Conservation (phyloP, 2,329 filamentous ascomycete genomes). For the Aspergillus proliferans region DNA sequence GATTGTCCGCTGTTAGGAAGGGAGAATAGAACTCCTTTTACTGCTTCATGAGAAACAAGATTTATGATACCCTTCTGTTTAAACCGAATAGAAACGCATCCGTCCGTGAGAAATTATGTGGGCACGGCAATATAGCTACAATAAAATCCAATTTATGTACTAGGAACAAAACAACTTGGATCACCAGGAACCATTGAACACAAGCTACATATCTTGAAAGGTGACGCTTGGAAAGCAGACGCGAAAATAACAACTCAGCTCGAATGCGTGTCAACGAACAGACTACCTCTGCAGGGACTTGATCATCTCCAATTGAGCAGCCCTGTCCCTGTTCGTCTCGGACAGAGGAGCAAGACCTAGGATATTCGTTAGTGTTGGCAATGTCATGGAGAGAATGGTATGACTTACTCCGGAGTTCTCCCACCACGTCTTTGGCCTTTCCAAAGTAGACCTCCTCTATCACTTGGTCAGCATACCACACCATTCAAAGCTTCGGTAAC, state of each 20-base stretch:
- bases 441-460: slow-evolving; percentile 95
- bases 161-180: neutral
- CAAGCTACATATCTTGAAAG: neutral
- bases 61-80: neutral
- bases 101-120: neutral
- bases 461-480: slow-evolving; percentile 4
- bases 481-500: slow-evolving; percentile 1
- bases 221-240: neutral
- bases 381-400: too few relatives aligned
- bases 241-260: neutral
- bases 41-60: neutral
- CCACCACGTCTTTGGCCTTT: slow-evolving; percentile 97
- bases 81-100: neutral
- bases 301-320: slow-evolving; percentile 85
- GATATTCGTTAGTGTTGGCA: slow-evolving; percentile 8
- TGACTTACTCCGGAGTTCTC: slow-evolving; percentile 72
- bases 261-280: neutral
- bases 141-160: slow-evolving; percentile 1
- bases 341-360: slow-evolving; percentile 67
- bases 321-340: slow-evolving; percentile 74
- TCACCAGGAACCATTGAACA: neutral
- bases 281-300: slow-evolving; percentile 46
- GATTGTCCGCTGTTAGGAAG: slow-evolving; percentile 4
- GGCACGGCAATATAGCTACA: neutral
- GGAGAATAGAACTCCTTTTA: neutral